Base-by-base conservation (phyloP, 257 asterid species). In the Lavandula angustifolia region DNA sequence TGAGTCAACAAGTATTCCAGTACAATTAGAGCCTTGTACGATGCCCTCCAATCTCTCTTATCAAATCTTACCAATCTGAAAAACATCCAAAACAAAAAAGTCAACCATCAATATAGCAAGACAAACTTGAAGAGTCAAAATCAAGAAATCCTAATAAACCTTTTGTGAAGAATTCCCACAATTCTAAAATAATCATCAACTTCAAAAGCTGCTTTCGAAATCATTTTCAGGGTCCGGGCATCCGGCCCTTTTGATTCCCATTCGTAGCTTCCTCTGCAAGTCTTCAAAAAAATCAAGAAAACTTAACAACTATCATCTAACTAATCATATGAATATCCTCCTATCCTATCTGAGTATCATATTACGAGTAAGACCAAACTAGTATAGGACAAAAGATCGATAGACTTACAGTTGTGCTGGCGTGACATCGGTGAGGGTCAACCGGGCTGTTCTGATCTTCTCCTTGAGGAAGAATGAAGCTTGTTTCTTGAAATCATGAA, bases 131-230 rank as follows among this genome's bases (percentile, higher is more conserved):
- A 67, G 51, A 3, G 47, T 12, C 0, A 4, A 31, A 44, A 11
- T 48, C 1, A 13, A 7, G 14, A 67, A 49, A 7, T 9, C 8
- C 14, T 33, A 46, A 67, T 42, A 58, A 2, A 85, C 98, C 91
- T 88, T 54, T 79, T 82, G 62, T 88, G 98, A 38, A 91, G 76
- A 76, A 91, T 78, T 57, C 80, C 98, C 48, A 86, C 91, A 47
- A 86, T 83, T 62, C 98, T 91, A 84, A 91, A 86, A 49, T 84
- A 88, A 79, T 91, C 96, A 79, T 91, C 98, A 14, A 86, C 81
- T 66, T 88, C 98, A 70, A 91, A 91, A 76, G 98, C 96, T 27
- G 98, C 96, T 75, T 66, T 72, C 1, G 98, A 84, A 42, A 91
- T 75, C 74, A 83, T 74, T 63, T 91, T 91, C 60, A 88, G 71